These are phyloP conservation scores for Chaetoceros muelleri DNA, from an alignment of 108 stramenopile genomes.

Conservation along the genomic window DNA sequence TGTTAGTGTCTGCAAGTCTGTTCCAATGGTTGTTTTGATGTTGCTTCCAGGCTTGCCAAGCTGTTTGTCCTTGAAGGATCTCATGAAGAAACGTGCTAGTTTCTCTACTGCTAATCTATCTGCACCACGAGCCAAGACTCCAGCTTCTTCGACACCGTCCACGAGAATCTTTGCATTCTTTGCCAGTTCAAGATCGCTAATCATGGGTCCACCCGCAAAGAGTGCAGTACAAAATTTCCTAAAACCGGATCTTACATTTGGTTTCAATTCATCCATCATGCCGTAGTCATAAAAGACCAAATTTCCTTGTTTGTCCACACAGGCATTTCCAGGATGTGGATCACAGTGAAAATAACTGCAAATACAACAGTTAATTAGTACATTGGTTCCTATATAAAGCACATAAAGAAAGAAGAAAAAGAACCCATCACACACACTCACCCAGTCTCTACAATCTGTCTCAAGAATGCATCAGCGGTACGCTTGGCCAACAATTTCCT, in stretches of 20 bases:
- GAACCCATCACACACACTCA: too few relatives aligned
- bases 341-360: constrained; percentile 36
- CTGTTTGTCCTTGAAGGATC: constrained; percentile 85
- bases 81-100: constrained; percentile 89
- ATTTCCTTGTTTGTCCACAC: constrained; percentile 72
- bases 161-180: constrained; percentile 83
- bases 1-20: constrained; percentile 75
- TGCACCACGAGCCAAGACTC: constrained; percentile 80
- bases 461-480: constrained; percentile 86
- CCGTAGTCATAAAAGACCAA: constrained; percentile 95
- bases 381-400: too few relatives aligned
- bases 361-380: too few relatives aligned
- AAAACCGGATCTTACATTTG: constrained; percentile 74
- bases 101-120: constrained; percentile 93
- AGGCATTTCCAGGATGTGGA: constrained; percentile 51
- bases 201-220: constrained; percentile 78
- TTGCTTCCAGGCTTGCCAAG: constrained; percentile 71
- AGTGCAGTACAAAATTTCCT: constrained; percentile 80
- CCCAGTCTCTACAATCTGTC: constrained; percentile 81
- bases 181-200: constrained; percentile 58
- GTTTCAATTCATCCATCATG: constrained; percentile 93
- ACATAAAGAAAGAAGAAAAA: too few relatives aligned
- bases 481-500: constrained; percentile 73
- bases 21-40: constrained; percentile 74
- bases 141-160: constrained; percentile 93